These are phyloP conservation scores for Lachnellula subtilissima DNA, from an alignment of 2,329 filamentous ascomycete genomes.

Conservation along the genomic window DNA sequence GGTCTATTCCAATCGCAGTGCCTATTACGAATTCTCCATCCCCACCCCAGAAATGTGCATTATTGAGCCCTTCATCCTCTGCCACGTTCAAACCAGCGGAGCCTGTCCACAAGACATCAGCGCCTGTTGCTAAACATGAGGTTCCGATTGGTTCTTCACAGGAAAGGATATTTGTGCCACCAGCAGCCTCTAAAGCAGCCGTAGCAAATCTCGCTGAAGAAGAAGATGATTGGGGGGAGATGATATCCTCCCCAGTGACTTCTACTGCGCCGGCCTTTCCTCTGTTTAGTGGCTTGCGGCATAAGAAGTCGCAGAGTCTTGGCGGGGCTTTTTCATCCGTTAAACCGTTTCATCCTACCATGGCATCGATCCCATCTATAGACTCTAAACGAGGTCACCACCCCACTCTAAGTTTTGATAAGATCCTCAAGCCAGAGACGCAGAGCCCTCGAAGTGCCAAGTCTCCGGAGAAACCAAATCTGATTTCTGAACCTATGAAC, in stretches of 20 bases:
- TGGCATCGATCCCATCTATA: background rate
- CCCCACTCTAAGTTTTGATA: slow-evolving; percentile 5
- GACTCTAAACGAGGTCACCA: slow-evolving; percentile 2
- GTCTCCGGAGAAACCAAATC: background rate
- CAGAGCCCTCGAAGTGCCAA: background rate
- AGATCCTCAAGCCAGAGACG: slow-evolving; percentile 4
- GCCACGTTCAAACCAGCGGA: background rate
- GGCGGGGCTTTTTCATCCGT: background rate
- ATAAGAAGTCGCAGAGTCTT: slow-evolving; percentile 23
- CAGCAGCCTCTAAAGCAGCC: background rate
- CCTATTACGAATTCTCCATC: background rate
- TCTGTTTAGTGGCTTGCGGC: slow-evolving; percentile 4
- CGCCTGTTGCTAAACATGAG: background rate
- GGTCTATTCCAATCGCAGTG: background rate
- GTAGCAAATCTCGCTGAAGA: slow-evolving; percentile 18
- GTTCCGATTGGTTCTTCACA: background rate
- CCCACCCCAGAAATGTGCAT: background rate
- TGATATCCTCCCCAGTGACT: slow-evolving; percentile 32
- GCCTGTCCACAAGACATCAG: background rate
- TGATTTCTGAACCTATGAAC: background rate
- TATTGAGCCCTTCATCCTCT: background rate
- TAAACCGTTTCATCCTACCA: background rate
- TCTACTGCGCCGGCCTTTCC: slow-evolving; percentile 12
- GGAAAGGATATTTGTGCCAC: background rate
- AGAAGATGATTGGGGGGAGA: slow-evolving; percentile 36